phyloP scores from a whole-genome alignment of 352 stramenopile species.

The Phytophthora fragariae region DNA sequence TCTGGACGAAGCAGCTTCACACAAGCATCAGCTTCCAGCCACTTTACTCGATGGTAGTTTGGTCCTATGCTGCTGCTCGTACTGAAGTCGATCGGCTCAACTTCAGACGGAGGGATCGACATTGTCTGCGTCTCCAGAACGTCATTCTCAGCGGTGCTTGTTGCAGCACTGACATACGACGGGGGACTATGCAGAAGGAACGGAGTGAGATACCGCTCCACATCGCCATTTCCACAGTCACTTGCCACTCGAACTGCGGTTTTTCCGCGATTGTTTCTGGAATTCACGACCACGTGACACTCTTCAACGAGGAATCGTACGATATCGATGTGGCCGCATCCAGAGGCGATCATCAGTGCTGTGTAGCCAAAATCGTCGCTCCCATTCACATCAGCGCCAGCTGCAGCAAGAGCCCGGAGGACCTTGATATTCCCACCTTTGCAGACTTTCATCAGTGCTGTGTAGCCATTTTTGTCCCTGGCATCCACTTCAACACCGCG shows the following conservation, averaged over 20 bases:
- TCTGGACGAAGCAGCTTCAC: conserved; percentile 13
- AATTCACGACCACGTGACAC: not conserved
- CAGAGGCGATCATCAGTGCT: not conserved
- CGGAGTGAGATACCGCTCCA: not conserved
- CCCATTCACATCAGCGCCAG: not conserved
- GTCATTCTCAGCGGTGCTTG: not conserved
- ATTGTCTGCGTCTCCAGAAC: not conserved
- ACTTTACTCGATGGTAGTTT: conserved; percentile 12
- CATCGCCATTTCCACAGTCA: not conserved
- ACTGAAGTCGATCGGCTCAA: not conserved
- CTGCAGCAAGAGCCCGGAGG: no score
- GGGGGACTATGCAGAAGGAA: not conserved
- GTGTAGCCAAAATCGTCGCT: not conserved
- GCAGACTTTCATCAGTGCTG: not conserved
- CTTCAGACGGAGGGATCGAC: not conserved
- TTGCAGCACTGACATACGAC: not conserved
- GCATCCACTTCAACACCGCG: no score
- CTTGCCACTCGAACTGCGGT: conserved; percentile 1
- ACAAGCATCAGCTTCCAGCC: conserved; percentile 16
- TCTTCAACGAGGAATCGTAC: not conserved
- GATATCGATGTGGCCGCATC: not conserved
- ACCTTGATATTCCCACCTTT: no score
- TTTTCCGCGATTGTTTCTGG: not conserved
- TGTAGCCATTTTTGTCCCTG: no score
- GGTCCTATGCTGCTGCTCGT: not conserved